Conservation (phyloP, 2,329 filamentous ascomycete genomes). For the Ophiostoma piceae region DNA sequence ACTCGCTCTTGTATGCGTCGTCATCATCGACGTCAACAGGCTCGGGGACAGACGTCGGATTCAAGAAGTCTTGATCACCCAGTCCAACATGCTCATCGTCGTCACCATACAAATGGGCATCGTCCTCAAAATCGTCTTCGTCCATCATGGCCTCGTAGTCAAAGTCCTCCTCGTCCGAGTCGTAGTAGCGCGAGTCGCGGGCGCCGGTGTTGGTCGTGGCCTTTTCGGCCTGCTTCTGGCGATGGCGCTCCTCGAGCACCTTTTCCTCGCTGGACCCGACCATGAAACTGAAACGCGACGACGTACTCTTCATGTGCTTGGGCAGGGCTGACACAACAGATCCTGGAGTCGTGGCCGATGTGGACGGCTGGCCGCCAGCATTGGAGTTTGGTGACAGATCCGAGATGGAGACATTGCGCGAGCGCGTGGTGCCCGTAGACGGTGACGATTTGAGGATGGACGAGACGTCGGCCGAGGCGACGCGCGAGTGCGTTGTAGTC, state of each 20-base stretch:
- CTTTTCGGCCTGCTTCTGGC: conserved; percentile 60
- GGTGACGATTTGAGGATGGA: conserved; percentile 31
- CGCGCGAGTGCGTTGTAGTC: conserved; percentile 35
- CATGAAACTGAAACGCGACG: conserved; percentile 77
- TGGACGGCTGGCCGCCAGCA: conserved; percentile 5
- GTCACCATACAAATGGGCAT: conserved; percentile 35
- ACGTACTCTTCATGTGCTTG: conserved; percentile 67
- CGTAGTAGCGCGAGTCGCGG: conserved; percentile 53
- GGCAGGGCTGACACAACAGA: conserved; percentile 43
- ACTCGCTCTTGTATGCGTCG: background rate
- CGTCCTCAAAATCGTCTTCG: conserved; percentile 50
- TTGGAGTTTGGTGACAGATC: conserved; percentile 43
- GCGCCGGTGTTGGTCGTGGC: conserved; percentile 37
- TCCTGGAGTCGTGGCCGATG: conserved; percentile 20
- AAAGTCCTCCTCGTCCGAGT: conserved; percentile 56
- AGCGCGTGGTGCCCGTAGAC: conserved; percentile 40
- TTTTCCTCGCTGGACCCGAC: conserved; percentile 62
- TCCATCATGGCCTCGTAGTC: conserved; percentile 62
- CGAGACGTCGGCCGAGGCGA: conserved; percentile 31
- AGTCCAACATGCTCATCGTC: conserved; percentile 24
- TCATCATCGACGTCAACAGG: too few species aligned
- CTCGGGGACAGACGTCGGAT: conserved; percentile 22
- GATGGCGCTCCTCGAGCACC: conserved; percentile 66
- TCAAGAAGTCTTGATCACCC: conserved; percentile 4
- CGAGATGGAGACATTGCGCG: conserved; percentile 50